phyloP scores from a whole-genome alignment of 129 eudicot species.

The Deinandra increscens region DNA sequence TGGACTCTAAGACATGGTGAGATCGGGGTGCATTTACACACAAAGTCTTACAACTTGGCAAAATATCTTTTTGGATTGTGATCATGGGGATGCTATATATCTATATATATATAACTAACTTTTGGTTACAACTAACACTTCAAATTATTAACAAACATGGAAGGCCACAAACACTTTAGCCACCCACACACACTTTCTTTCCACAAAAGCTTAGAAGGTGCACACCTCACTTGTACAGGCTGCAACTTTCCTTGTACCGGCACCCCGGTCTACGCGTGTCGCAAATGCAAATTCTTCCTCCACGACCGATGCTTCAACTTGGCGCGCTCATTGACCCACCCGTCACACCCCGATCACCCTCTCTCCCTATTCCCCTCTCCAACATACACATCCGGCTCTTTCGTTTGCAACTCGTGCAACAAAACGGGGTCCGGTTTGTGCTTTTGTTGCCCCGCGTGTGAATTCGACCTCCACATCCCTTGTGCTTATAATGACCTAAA shows the following conservation, averaged over 20 bases:
- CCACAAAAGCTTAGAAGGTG: constrained; percentile 22
- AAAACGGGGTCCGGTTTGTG: constrained; percentile 4
- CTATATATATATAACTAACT: too few species aligned
- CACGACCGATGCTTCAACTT: constrained; percentile 26
- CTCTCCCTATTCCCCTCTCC: constrained; percentile 22
- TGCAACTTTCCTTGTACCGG: constrained; percentile 31
- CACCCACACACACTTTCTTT: constrained; percentile 24
- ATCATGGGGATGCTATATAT: not conserved
- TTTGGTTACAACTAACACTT: too few species aligned
- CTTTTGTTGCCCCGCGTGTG: constrained; percentile 18
- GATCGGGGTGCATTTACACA: too few species aligned
- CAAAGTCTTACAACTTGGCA: too few species aligned
- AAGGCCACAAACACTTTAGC: constrained; percentile 30
- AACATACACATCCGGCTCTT: constrained; percentile 20
- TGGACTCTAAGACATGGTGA: too few species aligned
- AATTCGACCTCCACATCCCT: constrained; percentile 28
- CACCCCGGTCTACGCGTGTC: constrained; percentile 24
- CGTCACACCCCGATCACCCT: constrained; percentile 27
- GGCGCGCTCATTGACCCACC: constrained; percentile 9
- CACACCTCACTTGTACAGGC: constrained; percentile 22
- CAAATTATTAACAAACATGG: constrained; percentile 1
- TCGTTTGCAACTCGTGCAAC: constrained; percentile 12
- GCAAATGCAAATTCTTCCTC: constrained; percentile 18
- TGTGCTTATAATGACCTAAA: constrained; percentile 27
- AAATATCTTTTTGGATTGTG: too few species aligned